These are phyloP conservation scores for Brettanomyces custersianus DNA, from an alignment of 805 yeast species.

Conservation along the genomic window DNA sequence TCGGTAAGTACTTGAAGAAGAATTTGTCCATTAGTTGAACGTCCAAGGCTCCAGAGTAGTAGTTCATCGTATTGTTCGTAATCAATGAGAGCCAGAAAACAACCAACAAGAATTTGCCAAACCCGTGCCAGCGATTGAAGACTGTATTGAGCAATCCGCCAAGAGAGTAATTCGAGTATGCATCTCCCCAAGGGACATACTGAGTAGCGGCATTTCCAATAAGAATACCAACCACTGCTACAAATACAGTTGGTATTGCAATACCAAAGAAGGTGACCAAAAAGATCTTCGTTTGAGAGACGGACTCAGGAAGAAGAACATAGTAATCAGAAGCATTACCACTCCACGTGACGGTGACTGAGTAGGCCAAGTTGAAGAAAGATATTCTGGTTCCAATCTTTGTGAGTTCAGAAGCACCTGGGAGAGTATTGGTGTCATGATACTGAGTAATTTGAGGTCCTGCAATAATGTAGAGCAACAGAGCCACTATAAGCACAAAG, in stretches of 20 bases:
- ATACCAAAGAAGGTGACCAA: conserved; percentile 57
- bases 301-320: conserved; percentile 66
- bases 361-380: conserved; percentile 63
- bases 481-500: conserved; percentile 60
- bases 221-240: conserved; percentile 65
- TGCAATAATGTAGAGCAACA: conserved; percentile 56
- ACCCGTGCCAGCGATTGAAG: conserved; percentile 63
- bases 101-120: conserved; percentile 68
- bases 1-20: conserved; percentile 54
- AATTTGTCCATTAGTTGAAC: conserved; percentile 50
- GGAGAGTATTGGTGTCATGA: conserved; percentile 24
- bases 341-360: conserved; percentile 86
- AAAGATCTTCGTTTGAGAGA: conserved; percentile 48
- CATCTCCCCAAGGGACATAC: conserved; percentile 46
- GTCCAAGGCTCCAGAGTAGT: conserved; percentile 73
- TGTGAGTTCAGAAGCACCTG: conserved; percentile 24
- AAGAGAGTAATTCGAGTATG: conserved; percentile 52
- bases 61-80: conserved; percentile 74
- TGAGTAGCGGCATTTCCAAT: conserved; percentile 57
- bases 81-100: conserved; percentile 65
- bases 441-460: conserved; percentile 34
- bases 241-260: conserved; percentile 63
- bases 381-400: conserved; percentile 62
- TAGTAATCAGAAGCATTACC: conserved; percentile 81
- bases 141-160: conserved; percentile 68